Conservation (phyloP, 1,139 yeast species). For the Arxiozyma slooffiae region DNA sequence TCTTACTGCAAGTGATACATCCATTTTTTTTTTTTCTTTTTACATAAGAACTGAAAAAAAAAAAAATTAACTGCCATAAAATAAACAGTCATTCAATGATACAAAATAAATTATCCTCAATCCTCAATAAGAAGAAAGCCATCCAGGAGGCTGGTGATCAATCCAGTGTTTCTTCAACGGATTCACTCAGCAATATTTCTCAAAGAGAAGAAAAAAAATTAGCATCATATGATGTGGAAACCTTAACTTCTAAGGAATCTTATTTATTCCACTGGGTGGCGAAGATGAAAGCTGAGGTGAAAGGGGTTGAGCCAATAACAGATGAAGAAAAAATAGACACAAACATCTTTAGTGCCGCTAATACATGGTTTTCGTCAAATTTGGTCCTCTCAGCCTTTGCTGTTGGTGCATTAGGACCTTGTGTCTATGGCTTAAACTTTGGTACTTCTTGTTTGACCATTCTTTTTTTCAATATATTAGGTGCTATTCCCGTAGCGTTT, state of each 20-base stretch:
- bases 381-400: constrained; percentile 80
- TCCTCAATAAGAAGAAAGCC: background rate
- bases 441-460: constrained; percentile 57
- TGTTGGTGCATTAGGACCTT: constrained; percentile 69
- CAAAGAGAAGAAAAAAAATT: background rate
- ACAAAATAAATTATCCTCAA: background rate
- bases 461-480: constrained; percentile 65
- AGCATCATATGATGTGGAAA: background rate
- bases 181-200: background rate
- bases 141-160: background rate
- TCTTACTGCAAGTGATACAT: background rate
- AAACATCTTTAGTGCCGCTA: constrained; percentile 58
- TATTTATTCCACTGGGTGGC: constrained; percentile 5
- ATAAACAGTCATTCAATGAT: background rate
- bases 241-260: background rate
- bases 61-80: too few species aligned
- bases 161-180: background rate
- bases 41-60: background rate
- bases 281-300: constrained; percentile 35
- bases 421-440: constrained; percentile 43
- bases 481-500: constrained; percentile 71
- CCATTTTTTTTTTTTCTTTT: background rate
- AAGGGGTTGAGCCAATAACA: constrained; percentile 41
- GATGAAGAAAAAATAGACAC: constrained; percentile 41
- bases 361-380: constrained; percentile 92